Evolutionary conservation across 2,329 filamentous ascomycete genomes (phyloP).

Genomic region (Sphaerostilbella broomeana): DNA sequence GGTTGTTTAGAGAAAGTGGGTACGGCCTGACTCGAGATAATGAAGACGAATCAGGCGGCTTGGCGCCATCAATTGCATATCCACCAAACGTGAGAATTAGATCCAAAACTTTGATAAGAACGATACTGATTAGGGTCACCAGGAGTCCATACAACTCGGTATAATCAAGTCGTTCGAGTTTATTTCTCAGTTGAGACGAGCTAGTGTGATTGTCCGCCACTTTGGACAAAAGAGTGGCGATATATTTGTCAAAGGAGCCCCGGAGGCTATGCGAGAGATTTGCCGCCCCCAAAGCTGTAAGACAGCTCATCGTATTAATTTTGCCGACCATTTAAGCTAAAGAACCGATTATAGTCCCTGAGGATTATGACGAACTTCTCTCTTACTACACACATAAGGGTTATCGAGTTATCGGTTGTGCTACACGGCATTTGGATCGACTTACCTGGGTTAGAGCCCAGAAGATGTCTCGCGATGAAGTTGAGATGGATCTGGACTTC

Average conservation of each 20-base stretch:
- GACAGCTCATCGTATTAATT: slow-evolving; percentile 24
- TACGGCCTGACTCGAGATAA: slow-evolving; percentile 58
- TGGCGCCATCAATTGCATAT: slow-evolving; percentile 82
- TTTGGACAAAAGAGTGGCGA: slow-evolving; percentile 80
- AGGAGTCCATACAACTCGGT: slow-evolving; percentile 72
- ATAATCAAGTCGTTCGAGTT: slow-evolving; percentile 90
- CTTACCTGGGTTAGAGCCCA: slow-evolving; percentile 92
- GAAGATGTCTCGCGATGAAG: slow-evolving; percentile 83
- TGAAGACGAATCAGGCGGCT: slow-evolving; percentile 66
- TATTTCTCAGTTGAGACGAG: slow-evolving; percentile 81
- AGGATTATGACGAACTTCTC: slow-evolving; percentile 83
- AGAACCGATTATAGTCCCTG: slow-evolving; percentile 51
- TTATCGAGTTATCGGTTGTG: slow-evolving; percentile 93
- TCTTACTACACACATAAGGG: slow-evolving; percentile 91
- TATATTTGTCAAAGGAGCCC: slow-evolving; percentile 92
- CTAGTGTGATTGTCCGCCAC: slow-evolving; percentile 85
- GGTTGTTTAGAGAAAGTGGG: slow-evolving; percentile 85
- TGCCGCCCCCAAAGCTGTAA: slow-evolving; percentile 73
- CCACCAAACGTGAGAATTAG: slow-evolving; percentile 57
- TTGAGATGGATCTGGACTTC: slow-evolving; percentile 78
- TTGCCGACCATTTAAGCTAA: background rate
- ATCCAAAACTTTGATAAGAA: slow-evolving; percentile 16
- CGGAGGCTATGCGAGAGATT: slow-evolving; percentile 93
- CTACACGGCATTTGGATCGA: slow-evolving; percentile 79
- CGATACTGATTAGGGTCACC: slow-evolving; percentile 13